Evolutionary conservation across 352 stramenopile genomes (phyloP), one percentile per base, ranked within the genome.

Genomic region (Phytopythium boreale): DNA sequence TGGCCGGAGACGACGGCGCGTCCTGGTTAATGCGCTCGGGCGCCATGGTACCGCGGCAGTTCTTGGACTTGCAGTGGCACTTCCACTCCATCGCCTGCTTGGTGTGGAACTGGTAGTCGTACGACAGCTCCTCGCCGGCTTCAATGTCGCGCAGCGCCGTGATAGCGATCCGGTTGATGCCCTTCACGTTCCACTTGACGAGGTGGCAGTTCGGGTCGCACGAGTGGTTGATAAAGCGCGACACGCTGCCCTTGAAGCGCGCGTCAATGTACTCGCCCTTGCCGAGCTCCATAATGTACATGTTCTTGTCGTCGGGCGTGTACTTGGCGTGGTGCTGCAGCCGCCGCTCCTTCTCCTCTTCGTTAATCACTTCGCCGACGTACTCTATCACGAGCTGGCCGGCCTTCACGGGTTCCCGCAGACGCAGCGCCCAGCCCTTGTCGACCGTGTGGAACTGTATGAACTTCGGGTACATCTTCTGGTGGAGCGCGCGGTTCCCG

Each of bases 161-260:
- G 68, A 98, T 98, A 36, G 88, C 92, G 64, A 98, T 97, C 46
- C 93, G 88, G 63, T 96, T 96, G 47, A 95, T 77, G 44, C 93
- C 95, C 46, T 84, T 87, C 34, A 98, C 96, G 59, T 93, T 96
- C 96, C 96, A 99, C 70, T 97, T 97, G 67, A 98, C 77, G 39
- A 98, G 74, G 17, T 90, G 84, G 71, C 95, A 98, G 71, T 99
- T 99, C 0, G 97, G 97, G 36, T 98, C 88, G 67, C 96, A 99
- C 14, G 90, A 97, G 76, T 99, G 97, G 74, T 99, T 99, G 72
- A 99, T 98, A 74, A 98, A 98, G 27, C 97, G 89, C 24, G 96
- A 98, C 27, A 98, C 87, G 60, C 93, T 96, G 22, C 97, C 97
- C 65, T 96, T 91, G 64, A 94, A 88, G 7, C 93, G 86, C 24